A percentile compares a stretch with the other conserved stretches of the same genome.
Evolutionary conservation across 2,329 filamentous ascomycete species (phyloP).

Genomic region (Epichloe sylvatica): DNA sequence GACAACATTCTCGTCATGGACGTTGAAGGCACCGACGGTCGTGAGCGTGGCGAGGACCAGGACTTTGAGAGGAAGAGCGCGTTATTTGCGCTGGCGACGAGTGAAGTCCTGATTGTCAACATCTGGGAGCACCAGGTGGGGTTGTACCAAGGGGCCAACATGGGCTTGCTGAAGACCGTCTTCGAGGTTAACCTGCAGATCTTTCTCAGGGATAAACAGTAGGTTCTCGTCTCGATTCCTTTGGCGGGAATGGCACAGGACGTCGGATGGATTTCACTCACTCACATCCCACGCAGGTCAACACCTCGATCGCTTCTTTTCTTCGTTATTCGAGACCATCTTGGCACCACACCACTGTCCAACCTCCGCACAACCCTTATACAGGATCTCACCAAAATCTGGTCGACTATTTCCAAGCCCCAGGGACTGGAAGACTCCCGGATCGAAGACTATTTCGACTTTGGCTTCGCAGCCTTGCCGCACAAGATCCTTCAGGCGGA

Average conservation of each 20-base stretch:
- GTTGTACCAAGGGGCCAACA: constrained; percentile 95
- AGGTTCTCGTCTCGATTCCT: constrained; percentile 23
- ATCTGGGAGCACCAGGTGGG: constrained; percentile 99
- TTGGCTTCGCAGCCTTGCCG: constrained; percentile 86
- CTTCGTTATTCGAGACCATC: constrained; percentile 96
- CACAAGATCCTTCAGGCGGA: constrained; percentile 96
- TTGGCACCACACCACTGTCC: constrained; percentile 77
- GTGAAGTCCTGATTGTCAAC: constrained; percentile 95
- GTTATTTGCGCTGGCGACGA: constrained; percentile 90
- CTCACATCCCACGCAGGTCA: constrained; percentile 38
- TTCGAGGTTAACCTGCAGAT: constrained; percentile 97
- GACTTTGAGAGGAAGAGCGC: constrained; percentile 98
- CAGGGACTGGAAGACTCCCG: constrained; percentile 71
- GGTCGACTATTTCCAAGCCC: constrained; percentile 86
- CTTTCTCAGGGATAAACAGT: constrained; percentile 92
- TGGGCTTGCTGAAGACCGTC: constrained; percentile 95
- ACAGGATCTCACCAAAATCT: constrained; percentile 83
- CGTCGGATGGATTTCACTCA: constrained; percentile 7
- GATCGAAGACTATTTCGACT: constrained; percentile 97
- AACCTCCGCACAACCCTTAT: constrained; percentile 85
- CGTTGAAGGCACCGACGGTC: constrained; percentile 91
- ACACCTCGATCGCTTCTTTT: constrained; percentile 85
- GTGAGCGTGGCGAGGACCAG: constrained; percentile 93
- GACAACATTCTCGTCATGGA: constrained; percentile 99
- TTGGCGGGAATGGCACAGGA: not conserved